Conservation (phyloP, 1,139 yeast species). For the Kodamaea sp. region DNA sequence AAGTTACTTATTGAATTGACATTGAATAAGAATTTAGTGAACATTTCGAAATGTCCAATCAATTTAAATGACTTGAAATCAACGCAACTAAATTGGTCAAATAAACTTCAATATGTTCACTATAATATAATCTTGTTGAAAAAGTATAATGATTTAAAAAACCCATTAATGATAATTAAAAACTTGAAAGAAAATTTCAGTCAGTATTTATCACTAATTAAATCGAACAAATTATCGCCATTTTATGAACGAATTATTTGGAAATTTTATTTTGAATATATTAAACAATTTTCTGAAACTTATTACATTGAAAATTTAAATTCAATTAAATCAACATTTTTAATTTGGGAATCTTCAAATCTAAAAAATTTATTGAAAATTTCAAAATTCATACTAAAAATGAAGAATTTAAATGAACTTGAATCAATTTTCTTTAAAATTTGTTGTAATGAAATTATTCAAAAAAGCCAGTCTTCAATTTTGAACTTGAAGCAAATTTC, state of each 20-base stretch:
- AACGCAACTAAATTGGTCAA: conserved; percentile 15
- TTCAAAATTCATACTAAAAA: conserved; percentile 15
- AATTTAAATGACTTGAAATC: conserved; percentile 9
- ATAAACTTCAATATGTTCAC: conserved; percentile 16
- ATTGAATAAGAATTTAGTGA: conserved; percentile 24
- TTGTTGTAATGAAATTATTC: conserved; percentile 17
- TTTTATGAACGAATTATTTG: conserved; percentile 43
- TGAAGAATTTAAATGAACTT: conserved; percentile 19
- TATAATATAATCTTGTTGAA: conserved; percentile 32
- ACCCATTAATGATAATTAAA: conserved; percentile 31
- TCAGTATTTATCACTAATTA: conserved; percentile 27
- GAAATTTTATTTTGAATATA: conserved; percentile 40
- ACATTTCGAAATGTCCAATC: conserved; percentile 24
- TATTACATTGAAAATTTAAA: conserved; percentile 23
- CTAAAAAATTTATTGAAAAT: conserved; percentile 14
- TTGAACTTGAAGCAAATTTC: conserved; percentile 31
- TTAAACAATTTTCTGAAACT: conserved; percentile 23
- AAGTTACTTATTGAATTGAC: conserved; percentile 27
- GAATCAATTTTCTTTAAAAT: conserved; percentile 27
- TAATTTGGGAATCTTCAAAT: conserved; percentile 41
- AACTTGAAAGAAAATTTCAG: conserved; percentile 29
- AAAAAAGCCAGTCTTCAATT: conserved; percentile 17
- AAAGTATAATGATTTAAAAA: conserved; percentile 32
- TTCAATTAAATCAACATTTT: conserved; percentile 27
- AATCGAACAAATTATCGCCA: conserved; percentile 23